These are phyloP conservation scores for Schizopora paradoxa DNA, from an alignment of 1,284 basidiomycete species.

Conservation along the genomic window DNA sequence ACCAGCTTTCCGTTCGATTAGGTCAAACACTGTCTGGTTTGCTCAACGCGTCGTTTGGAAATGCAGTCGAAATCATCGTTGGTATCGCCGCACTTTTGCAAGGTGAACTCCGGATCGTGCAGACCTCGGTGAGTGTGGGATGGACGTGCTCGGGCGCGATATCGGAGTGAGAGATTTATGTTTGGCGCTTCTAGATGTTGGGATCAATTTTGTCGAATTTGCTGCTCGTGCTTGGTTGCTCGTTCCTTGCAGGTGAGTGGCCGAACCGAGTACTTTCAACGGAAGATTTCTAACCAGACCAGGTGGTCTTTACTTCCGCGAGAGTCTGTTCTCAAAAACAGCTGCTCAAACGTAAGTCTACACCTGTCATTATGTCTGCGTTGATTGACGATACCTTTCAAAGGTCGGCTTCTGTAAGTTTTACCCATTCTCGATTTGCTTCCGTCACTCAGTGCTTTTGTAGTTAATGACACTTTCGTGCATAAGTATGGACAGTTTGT, in stretches of 20 bases:
- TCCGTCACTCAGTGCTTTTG: slow-evolving; percentile 10
- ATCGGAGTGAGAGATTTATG: too few relatives aligned
- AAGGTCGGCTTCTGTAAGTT: slow-evolving; percentile 58
- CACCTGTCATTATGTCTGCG: slow-evolving; percentile 19
- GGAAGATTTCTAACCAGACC: background rate
- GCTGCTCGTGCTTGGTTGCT: slow-evolving; percentile 83
- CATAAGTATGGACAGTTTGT: slow-evolving; percentile 55
- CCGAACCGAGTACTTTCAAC: too few relatives aligned
- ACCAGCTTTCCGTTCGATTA: slow-evolving; percentile 75
- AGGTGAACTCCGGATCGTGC: slow-evolving; percentile 81
- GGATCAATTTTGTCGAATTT: slow-evolving; percentile 88
- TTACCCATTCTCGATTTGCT: slow-evolving; percentile 4
- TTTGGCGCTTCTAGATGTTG: slow-evolving; percentile 48
- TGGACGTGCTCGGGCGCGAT: too few relatives aligned
- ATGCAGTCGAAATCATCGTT: slow-evolving; percentile 83
- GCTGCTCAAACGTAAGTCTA: slow-evolving; percentile 77
- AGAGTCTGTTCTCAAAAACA: slow-evolving; percentile 75
- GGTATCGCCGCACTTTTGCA: slow-evolving; percentile 80
- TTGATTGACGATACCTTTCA: slow-evolving; percentile 7
- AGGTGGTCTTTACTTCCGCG: slow-evolving; percentile 62
- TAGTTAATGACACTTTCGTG: slow-evolving; percentile 84
- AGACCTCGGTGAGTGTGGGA: slow-evolving; percentile 61
- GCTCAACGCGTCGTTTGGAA: slow-evolving; percentile 81
- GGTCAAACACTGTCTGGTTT: slow-evolving; percentile 83
- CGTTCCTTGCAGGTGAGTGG: slow-evolving; percentile 68